Evolutionary conservation across 805 yeast genomes (phyloP).

Genomic region (Tetrapisispora namnaoensis): DNA sequence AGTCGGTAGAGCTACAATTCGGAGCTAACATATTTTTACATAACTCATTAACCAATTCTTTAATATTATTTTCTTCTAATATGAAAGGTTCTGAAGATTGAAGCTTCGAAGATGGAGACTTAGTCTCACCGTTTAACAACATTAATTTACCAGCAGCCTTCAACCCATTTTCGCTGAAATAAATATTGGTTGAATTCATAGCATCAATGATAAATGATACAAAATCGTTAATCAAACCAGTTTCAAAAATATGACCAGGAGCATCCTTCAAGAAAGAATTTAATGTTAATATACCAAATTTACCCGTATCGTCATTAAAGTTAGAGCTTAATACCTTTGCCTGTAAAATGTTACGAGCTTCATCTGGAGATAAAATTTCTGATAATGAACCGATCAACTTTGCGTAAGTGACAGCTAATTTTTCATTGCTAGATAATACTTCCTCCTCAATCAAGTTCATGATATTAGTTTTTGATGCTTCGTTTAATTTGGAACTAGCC

Average conservation of each 20-base stretch:
- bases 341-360: conserved; percentile 49
- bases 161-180: conserved; percentile 65
- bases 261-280: conserved; percentile 76
- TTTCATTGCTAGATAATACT: conserved; percentile 44
- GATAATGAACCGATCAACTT: conserved; percentile 70
- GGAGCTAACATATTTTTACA: conserved; percentile 45
- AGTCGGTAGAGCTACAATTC: conserved; percentile 53
- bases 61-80: conserved; percentile 34
- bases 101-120: conserved; percentile 28
- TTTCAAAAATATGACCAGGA: conserved; percentile 49
- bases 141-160: conserved; percentile 76
- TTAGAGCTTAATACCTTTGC: conserved; percentile 46
- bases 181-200: conserved; percentile 32
- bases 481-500: conserved; percentile 72
- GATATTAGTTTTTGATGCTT: conserved; percentile 56
- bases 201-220: conserved; percentile 40
- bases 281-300: conserved; percentile 60
- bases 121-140: conserved; percentile 38
- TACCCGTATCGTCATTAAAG: conserved; percentile 35
- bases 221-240: conserved; percentile 42
- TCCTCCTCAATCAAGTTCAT: conserved; percentile 69
- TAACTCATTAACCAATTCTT: conserved; percentile 40
- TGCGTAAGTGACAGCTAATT: conserved; percentile 66
- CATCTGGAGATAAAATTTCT: conserved; percentile 52
- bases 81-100: conserved; percentile 29